Conservation (phyloP, 2,329 filamentous ascomycete genomes). For the Lachnellula subtilissima region DNA sequence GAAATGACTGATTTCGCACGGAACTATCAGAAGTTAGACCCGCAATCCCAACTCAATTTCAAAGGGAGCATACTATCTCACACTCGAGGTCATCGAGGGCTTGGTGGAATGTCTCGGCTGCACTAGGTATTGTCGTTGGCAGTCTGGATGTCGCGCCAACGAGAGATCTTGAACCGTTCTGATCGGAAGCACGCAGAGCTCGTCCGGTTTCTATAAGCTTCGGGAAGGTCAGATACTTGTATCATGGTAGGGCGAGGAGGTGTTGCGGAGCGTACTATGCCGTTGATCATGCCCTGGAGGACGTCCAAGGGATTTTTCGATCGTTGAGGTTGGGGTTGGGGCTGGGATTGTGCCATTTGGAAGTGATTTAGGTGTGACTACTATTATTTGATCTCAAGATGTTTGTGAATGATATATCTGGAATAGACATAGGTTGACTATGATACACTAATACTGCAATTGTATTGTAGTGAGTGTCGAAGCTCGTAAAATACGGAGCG, state of each 20-base stretch:
- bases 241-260: background rate
- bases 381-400: no score
- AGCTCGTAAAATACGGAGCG: no score
- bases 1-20: constrained; percentile 51
- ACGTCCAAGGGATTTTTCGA: constrained; percentile 30
- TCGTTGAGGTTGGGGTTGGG: constrained; percentile 7
- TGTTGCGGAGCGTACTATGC: constrained; percentile 42
- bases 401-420: no score
- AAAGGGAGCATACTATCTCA: constrained; percentile 46
- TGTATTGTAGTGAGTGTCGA: no score
- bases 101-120: constrained; percentile 37
- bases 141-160: constrained; percentile 24
- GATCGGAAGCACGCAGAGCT: constrained; percentile 45
- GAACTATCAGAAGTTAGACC: constrained; percentile 33
- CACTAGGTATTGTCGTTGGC: constrained; percentile 23
- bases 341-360: constrained; percentile 18
- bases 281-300: constrained; percentile 50
- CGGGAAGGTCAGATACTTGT: constrained; percentile 3
- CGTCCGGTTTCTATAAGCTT: constrained; percentile 58
- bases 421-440: no score
- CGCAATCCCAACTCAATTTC: background rate
- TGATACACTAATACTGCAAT: no score
- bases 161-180: constrained; percentile 40
- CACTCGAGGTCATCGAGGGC: constrained; percentile 52
- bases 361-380: background rate